These are phyloP conservation scores for Metarhizium rileyi DNA, from an alignment of 2,329 filamentous ascomycete genomes.

Conservation along the genomic window DNA sequence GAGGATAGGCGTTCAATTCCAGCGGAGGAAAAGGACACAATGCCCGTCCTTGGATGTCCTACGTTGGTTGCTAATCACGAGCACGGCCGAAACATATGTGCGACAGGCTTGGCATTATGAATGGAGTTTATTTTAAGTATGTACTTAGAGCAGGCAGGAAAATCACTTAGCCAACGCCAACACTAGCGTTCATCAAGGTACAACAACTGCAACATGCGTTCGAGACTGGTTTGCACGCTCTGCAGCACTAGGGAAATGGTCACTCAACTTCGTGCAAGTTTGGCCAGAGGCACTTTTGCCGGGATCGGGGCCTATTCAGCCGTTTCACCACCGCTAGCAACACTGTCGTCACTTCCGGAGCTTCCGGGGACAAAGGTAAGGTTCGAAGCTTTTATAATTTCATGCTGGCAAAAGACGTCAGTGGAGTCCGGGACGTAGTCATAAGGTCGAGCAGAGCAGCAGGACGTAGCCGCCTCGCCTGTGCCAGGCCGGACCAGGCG, in stretches of 20 bases:
- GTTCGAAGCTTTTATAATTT: no score
- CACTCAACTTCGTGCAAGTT: constrained; percentile 28
- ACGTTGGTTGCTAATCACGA: background rate
- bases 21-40: background rate
- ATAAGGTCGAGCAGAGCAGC: no score
- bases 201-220: constrained; percentile 5
- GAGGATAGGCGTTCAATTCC: background rate
- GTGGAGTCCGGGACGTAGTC: no score
- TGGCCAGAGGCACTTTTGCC: constrained; percentile 13
- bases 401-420: no score
- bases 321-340: no score
- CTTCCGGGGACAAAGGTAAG: no score
- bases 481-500: no score
- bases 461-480: no score
- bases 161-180: constrained; percentile 12
- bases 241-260: constrained; percentile 34
- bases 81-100: background rate
- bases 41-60: background rate
- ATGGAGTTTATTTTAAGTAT: background rate
- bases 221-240: constrained; percentile 8
- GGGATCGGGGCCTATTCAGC: no score
- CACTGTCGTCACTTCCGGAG: no score
- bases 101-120: background rate
- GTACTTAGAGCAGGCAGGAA: constrained; percentile 5
- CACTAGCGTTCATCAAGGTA: constrained; percentile 4